Percentiles rank a stretch among this genome's conserved stretches.
Conservation (phyloP, 352 stramenopile genomes). For the Elongisporangium senticosum region DNA sequence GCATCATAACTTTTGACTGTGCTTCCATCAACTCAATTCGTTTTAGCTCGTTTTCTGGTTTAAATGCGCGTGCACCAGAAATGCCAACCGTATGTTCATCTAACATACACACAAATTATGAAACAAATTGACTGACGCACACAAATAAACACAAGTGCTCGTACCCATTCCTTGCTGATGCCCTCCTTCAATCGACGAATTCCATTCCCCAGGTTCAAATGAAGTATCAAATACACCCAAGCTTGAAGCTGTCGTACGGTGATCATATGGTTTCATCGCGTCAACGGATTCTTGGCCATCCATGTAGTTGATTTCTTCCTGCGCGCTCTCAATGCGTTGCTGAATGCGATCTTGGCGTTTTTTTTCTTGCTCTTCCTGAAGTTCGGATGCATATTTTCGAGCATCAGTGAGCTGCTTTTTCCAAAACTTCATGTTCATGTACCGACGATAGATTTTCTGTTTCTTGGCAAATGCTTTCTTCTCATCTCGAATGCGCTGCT, state of each 20-base stretch:
- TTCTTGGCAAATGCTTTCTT: conserved; percentile 16
- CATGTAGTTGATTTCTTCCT: conserved; percentile 17
- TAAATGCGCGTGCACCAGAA: conserved; percentile 31
- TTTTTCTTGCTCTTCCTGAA: conserved; percentile 19
- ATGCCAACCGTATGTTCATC: conserved; percentile 49
- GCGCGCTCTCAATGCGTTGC: conserved; percentile 25
- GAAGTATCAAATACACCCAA: conserved; percentile 55
- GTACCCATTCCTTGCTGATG: conserved; percentile 44
- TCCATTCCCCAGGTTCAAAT: conserved; percentile 45
- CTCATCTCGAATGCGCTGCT: conserved; percentile 17
- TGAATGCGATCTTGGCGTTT: conserved; percentile 15
- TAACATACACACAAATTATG: conserved; percentile 10
- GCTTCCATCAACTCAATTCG: conserved; percentile 47
- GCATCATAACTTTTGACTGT: conserved; percentile 37
- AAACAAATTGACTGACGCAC: not conserved
- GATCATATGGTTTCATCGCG: conserved; percentile 11
- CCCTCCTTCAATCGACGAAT: conserved; percentile 39
- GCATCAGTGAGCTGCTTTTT: conserved; percentile 53
- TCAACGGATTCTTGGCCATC: conserved; percentile 23
- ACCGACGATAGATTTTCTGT: conserved; percentile 25
- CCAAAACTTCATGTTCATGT: conserved; percentile 69
- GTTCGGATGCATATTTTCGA: conserved; percentile 37
- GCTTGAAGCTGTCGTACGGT: conserved; percentile 26
- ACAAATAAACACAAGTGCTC: conserved; percentile 3
- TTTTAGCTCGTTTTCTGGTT: conserved; percentile 41